Conservation (phyloP, 2,329 filamentous ascomycete species). For the Boeremia lycopersici region DNA sequence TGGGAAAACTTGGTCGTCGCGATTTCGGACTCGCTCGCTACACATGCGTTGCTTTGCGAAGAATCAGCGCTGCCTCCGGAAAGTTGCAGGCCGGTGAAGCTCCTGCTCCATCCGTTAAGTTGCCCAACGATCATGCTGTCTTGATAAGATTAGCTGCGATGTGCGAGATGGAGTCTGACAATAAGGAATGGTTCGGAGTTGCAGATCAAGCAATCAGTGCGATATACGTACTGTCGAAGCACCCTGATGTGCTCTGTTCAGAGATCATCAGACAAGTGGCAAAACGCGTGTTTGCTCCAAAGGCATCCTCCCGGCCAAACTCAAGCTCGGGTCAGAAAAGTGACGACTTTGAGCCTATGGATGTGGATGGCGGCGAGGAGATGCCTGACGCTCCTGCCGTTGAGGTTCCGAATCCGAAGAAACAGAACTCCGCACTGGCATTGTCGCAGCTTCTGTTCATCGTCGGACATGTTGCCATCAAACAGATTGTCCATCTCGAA, state of each 20-base stretch:
- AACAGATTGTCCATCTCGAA: constrained; percentile 97
- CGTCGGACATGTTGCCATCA: constrained; percentile 95
- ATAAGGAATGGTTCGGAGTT: constrained; percentile 91
- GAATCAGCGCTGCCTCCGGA: constrained; percentile 76
- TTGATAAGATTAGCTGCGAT: constrained; percentile 81
- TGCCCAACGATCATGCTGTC: constrained; percentile 92
- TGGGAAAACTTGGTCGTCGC: constrained; percentile 77
- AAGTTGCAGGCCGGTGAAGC: constrained; percentile 70
- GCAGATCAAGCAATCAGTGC: constrained; percentile 96
- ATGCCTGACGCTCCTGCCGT: constrained; percentile 27
- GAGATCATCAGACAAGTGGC: constrained; percentile 89
- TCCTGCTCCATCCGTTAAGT: constrained; percentile 65
- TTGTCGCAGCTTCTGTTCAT: constrained; percentile 93
- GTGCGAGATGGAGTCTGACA: constrained; percentile 82
- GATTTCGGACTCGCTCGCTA: constrained; percentile 92
- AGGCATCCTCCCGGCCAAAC: constrained; percentile 48
- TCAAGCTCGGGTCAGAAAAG: constrained; percentile 43
- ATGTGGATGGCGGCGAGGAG: constrained; percentile 25
- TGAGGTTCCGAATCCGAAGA: constrained; percentile 44
- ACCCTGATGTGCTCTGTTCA: constrained; percentile 91
- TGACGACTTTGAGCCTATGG: constrained; percentile 21
- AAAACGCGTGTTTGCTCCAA: constrained; percentile 74
- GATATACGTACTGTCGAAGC: constrained; percentile 91
- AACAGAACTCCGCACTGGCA: constrained; percentile 72
- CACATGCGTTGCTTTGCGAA: constrained; percentile 88